Base-by-base conservation (phyloP, 192 early-diverging fungal species). In the Podila horticola region DNA sequence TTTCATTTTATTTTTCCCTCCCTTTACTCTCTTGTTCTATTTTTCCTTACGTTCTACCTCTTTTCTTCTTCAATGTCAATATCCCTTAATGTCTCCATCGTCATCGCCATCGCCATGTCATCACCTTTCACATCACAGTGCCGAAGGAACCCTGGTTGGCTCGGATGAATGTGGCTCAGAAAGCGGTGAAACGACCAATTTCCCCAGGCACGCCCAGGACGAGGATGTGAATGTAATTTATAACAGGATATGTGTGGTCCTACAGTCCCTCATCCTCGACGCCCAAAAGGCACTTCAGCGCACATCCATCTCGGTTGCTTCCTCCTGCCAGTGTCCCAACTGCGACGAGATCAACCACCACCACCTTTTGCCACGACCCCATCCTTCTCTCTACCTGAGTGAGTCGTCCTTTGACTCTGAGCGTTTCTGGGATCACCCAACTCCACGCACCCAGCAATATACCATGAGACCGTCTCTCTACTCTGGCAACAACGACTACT, bases 151-250 rank as follows among this genome's bases (percentile, higher is more conserved):
- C 20, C 51, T 79, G 22, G 58, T 60, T 12, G 69, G 51, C 9
- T 33, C 66, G 2, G 66, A 36, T 29, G 26, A 76, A 34, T 36
- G 57, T 24, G 55, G 24, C 29, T 33, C 24, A 17, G 58, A 62
- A 7, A 33, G 33, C 50, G 12, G 31, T 4, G 20, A 60, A 10
- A 26, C 28, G 58, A 19, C 67, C 1, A 20, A 13, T 19, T 45
- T 17, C 28, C 33, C 24, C 13, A 28, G 41, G 9, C 15, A 15
- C 26, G 34, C 13, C n/a, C 29, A 28, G 26, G 67, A 72, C 4
- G 70, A 72, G 41, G 77, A 81, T 38, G 57, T 66, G 6, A 73
- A 69, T 45, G 45, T 66, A 11, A 66, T 73, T 20, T 81, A 81
- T 62, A 81, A 73, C 41, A 60, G 77, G 36, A 81, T 81, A 22